Base-by-base conservation (phyloP, 345 rosid genomes). In the Rhodamnia rubescens region DNA sequence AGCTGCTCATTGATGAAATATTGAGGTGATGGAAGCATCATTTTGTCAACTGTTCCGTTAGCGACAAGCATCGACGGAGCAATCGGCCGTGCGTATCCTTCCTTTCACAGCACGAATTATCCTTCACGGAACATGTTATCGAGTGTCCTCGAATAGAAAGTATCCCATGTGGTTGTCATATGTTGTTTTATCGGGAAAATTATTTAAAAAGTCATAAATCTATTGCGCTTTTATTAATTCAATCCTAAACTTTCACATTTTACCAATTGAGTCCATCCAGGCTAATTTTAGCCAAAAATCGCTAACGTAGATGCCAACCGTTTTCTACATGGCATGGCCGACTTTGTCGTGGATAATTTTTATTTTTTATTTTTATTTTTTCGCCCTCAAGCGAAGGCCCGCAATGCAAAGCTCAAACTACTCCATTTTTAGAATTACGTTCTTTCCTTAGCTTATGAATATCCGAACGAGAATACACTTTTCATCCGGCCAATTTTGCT, bases 281-380 rank as follows among this genome's bases (percentile, higher is more conserved):
- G 10, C 4, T 11, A 50, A 50, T 50, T 50, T 50, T 50, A 3
- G 10, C 52, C 0, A 50, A 4, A 50, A 50, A 50, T 50, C 4
- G 2, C 3, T 11, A 4, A 50, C 52, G 52, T 50, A 12, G 13
- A 11, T 1, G 4, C 14, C 4, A 1, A 2, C 13, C 14, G 4
- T 50, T 50, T 3, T n/a, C n/a, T 50, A 50, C 4, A 1, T 50
- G 52, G 14, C 52, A 10, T 11, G 3, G 11, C 50, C 3, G 3
- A 49, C 50, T 49, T 3, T 49, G 12, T 49, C 50, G 50, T 10
- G 50, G 11, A 49, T 49, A 49, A 49, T 49, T 49, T 49, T 8
- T 9, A 49, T 9, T 49, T 9, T 49, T 49, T 49, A n/a, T 49
- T 44, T 49, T 49, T 49, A 49, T 49, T 49, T 49, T 49, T 49